Evolutionary conservation across 2,329 filamentous ascomycete genomes (phyloP).

Genomic region (Leptographium lundbergii): DNA sequence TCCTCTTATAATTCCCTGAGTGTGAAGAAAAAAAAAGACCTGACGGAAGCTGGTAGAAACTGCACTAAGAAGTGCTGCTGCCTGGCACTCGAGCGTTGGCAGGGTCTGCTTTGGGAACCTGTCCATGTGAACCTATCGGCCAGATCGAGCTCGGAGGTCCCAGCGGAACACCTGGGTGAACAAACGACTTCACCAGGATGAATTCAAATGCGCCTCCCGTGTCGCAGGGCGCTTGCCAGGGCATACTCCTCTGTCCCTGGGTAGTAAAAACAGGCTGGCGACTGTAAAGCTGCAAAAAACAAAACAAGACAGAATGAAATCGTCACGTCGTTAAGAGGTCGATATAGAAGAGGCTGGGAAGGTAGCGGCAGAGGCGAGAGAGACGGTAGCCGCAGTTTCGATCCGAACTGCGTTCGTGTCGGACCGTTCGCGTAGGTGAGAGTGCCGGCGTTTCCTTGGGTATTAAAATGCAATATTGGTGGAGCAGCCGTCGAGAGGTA

Average conservation of each 20-base stretch:
- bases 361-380: background rate
- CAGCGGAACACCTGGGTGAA: background rate
- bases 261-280: background rate
- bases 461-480: too few relatives aligned
- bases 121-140: background rate
- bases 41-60: background rate
- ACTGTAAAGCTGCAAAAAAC: background rate
- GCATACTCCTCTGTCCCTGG: background rate
- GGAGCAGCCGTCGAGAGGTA: too few relatives aligned
- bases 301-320: slow-evolving; percentile 1
- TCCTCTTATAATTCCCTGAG: background rate
- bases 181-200: too few relatives aligned
- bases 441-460: too few relatives aligned
- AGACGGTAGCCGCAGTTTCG: background rate
- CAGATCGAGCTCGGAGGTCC: background rate
- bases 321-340: slow-evolving; percentile 3
- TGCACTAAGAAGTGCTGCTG: background rate
- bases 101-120: too few relatives aligned
- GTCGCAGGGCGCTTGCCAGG: background rate
- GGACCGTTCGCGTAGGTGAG: too few relatives aligned
- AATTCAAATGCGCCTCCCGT: background rate
- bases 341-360: background rate
- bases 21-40: background rate
- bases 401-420: too few relatives aligned
- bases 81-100: too few relatives aligned